Conservation (phyloP, 495 filamentous ascomycete species). For the Aspergillus funiculosus region DNA sequence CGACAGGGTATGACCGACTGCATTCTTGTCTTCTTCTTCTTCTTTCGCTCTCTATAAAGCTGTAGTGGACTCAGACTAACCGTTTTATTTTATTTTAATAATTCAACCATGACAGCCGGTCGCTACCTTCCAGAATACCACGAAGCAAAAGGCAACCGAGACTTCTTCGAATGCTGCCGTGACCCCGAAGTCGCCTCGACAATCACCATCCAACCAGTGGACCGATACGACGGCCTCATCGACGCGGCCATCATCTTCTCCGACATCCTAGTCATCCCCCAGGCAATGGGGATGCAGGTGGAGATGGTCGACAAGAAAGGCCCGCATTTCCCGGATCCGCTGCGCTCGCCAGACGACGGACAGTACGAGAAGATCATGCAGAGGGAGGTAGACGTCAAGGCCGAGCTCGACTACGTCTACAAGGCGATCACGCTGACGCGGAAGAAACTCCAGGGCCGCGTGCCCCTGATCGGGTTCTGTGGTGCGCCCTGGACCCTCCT, state of each 20-base stretch:
- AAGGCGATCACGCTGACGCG: slow-evolving; percentile 88
- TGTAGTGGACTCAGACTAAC: too few species aligned
- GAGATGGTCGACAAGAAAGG: slow-evolving; percentile 97
- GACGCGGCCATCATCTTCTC: slow-evolving; percentile 99
- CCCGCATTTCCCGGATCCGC: slow-evolving; percentile 83
- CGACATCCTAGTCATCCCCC: slow-evolving; percentile 94
- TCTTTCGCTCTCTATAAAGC: slow-evolving; percentile 4
- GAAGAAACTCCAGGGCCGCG: slow-evolving; percentile 77
- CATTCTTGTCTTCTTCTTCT: not conserved
- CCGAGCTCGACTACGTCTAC: slow-evolving; percentile 88
- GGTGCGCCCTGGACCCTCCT: slow-evolving; percentile 95
- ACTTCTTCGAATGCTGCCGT: slow-evolving; percentile 98
- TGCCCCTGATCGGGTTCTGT: slow-evolving; percentile 95
- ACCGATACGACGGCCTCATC: slow-evolving; percentile 81
- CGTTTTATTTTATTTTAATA: not conserved
- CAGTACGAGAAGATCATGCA: slow-evolving; percentile 74
- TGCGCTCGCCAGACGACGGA: slow-evolving; percentile 67
- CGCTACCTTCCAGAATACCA: slow-evolving; percentile 98
- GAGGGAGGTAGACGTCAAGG: slow-evolving; percentile 73
- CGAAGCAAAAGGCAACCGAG: slow-evolving; percentile 75
- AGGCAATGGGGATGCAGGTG: slow-evolving; percentile 94
- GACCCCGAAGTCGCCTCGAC: slow-evolving; percentile 86
- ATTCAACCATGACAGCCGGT: too few species aligned
- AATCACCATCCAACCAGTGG: slow-evolving; percentile 87
- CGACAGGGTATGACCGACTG: slow-evolving; percentile 67